Conservation (phyloP, 2,329 filamentous ascomycete genomes). For the Alternaria ethzedia region DNA sequence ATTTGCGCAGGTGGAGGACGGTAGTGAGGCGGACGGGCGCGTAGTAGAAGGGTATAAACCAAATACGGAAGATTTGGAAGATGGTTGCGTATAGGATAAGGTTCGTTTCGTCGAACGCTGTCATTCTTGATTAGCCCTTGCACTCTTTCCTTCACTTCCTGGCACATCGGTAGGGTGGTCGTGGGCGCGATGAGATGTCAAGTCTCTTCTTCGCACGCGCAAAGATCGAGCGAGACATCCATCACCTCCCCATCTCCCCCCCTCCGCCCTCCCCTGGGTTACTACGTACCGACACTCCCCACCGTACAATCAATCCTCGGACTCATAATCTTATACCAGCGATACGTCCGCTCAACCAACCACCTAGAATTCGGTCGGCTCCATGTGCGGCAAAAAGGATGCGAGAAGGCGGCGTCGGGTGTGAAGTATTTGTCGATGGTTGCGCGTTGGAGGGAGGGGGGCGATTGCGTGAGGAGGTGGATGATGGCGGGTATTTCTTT, state of each 20-base stretch:
- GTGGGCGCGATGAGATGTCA: no score
- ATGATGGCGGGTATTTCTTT: conserved; percentile 72
- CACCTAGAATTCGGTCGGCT: conserved; percentile 68
- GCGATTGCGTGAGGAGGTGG: conserved; percentile 69
- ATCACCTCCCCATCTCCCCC: no score
- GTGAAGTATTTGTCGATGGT: conserved; percentile 77
- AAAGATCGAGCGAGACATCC: no score
- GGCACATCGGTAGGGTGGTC: no score
- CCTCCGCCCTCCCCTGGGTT: no score
- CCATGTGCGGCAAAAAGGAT: conserved; percentile 77
- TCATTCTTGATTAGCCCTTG: neutral
- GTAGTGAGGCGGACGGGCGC: conserved; percentile 72
- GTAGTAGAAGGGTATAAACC: conserved; percentile 77
- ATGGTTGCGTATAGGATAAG: conserved; percentile 76
- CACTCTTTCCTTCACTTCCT: no score
- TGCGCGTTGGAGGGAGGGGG: conserved; percentile 68
- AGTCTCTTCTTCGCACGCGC: no score
- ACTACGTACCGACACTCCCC: conserved; percentile 61
- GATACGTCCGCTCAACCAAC: conserved; percentile 71
- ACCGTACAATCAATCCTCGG: conserved; percentile 73
- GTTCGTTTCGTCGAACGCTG: conserved; percentile 71
- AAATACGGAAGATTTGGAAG: conserved; percentile 77
- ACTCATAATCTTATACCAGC: conserved; percentile 78
- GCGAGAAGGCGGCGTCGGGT: conserved; percentile 72
- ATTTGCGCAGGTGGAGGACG: conserved; percentile 63